Evolutionary conservation across 1,139 yeast species (phyloP).

Genomic region (Saccharomyces hybrid): DNA sequence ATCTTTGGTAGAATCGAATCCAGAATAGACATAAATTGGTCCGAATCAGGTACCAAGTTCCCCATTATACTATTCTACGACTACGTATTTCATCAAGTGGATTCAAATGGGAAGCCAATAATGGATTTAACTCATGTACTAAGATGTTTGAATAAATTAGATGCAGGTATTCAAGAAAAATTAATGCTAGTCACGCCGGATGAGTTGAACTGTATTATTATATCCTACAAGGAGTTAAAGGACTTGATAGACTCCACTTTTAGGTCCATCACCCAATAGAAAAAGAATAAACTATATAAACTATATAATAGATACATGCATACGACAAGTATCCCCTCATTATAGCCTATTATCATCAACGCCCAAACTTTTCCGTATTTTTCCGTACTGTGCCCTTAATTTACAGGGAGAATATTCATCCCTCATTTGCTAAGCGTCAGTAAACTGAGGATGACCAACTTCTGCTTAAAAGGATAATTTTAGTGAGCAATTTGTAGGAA

Average conservation of each 20-base stretch:
- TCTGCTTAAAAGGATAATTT: not conserved
- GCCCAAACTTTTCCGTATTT: not conserved
- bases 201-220: constrained; percentile 71
- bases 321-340: not conserved
- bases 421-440: not conserved
- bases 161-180: constrained; percentile 85
- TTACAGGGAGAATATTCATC: not conserved
- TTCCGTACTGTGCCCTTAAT: not conserved
- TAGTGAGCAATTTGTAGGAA: not conserved
- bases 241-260: constrained; percentile 67
- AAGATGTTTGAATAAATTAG: constrained; percentile 73
- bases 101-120: constrained; percentile 66
- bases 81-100: constrained; percentile 76
- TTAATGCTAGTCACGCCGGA: constrained; percentile 73
- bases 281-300: not conserved
- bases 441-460: not conserved
- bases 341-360: not conserved
- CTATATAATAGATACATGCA: not conserved
- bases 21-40: constrained; percentile 51
- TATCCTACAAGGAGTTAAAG: constrained; percentile 71
- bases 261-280: constrained; percentile 42
- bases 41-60: constrained; percentile 69
- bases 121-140: constrained; percentile 80
- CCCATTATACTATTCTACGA: constrained; percentile 74
- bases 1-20: constrained; percentile 70